These are phyloP conservation scores for Neophaeococcomyces mojaviensis DNA, from an alignment of 2,329 filamentous ascomycete species.

Conservation along the genomic window DNA sequence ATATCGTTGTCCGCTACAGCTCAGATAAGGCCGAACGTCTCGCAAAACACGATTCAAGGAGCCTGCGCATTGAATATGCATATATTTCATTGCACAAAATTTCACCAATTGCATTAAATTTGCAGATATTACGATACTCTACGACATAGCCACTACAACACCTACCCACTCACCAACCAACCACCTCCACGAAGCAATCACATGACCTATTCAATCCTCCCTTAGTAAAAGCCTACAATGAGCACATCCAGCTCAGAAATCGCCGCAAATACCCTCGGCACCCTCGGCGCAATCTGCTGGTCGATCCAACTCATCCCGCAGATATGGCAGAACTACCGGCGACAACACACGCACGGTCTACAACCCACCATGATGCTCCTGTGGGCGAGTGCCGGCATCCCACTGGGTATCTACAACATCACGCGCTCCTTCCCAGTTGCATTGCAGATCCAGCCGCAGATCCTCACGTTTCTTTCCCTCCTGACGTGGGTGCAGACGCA, in stretches of 20 bases:
- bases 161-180: too few relatives aligned
- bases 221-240: too few relatives aligned
- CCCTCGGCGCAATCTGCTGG: conserved; percentile 58
- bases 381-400: conserved; percentile 61
- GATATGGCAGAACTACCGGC: conserved; percentile 59
- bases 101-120: too few relatives aligned
- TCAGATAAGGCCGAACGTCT: too few relatives aligned
- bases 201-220: too few relatives aligned
- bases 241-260: conserved; percentile 17
- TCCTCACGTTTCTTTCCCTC: conserved; percentile 46
- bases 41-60: too few relatives aligned
- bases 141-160: too few relatives aligned
- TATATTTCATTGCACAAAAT: too few relatives aligned
- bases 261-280: conserved; percentile 53
- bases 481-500: conserved; percentile 51
- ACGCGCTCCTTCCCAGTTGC: conserved; percentile 47
- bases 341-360: conserved; percentile 58
- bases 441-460: conserved; percentile 49
- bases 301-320: conserved; percentile 63
- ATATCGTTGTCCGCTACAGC: too few relatives aligned
- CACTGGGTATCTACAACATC: conserved; percentile 56
- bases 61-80: too few relatives aligned
- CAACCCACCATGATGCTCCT: conserved; percentile 67
- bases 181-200: too few relatives aligned
- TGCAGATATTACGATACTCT: too few relatives aligned